These are phyloP conservation scores for Fusarium penzigii DNA, from an alignment of 2,329 filamentous ascomycete genomes.

Conservation along the genomic window DNA sequence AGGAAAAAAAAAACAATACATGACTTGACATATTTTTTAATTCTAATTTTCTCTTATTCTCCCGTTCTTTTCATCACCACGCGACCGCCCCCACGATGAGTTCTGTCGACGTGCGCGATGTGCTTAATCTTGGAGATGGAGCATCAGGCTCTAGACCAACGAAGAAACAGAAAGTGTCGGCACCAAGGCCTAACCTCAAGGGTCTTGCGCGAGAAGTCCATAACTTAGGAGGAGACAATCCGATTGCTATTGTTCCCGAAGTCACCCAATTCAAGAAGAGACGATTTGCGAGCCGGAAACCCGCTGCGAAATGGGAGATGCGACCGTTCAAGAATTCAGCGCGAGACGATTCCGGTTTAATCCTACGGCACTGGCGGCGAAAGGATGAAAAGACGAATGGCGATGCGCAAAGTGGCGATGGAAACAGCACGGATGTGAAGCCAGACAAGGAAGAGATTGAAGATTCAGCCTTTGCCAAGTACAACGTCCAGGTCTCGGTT, in stretches of 20 bases:
- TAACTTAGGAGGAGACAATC: conserved; percentile 65
- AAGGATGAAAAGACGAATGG: conserved; percentile 52
- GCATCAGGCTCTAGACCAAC: conserved; percentile 53
- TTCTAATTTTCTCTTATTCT: neutral
- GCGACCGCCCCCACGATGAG: conserved; percentile 54
- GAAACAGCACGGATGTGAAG: conserved; percentile 17
- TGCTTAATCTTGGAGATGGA: conserved; percentile 75
- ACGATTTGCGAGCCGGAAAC: conserved; percentile 55
- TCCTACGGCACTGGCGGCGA: conserved; percentile 79
- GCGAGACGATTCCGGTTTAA: conserved; percentile 65
- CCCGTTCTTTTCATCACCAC: neutral
- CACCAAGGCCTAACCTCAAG: conserved; percentile 61
- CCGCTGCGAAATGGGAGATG: conserved; percentile 65
- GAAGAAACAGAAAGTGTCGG: conserved; percentile 74
- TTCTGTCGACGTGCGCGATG: conserved; percentile 81
- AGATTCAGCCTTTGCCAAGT: conserved; percentile 76
- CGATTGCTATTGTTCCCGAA: conserved; percentile 66
- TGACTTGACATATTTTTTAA: neutral
- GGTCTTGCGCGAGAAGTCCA: conserved; percentile 67
- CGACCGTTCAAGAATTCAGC: conserved; percentile 76
- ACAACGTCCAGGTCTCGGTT: conserved; percentile 77
- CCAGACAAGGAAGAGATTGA: conserved; percentile 41
- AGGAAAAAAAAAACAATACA: neutral
- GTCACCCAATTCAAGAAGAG: conserved; percentile 61
- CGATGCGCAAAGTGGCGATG: conserved; percentile 33